A percentile compares a stretch with the other conserved stretches of the same genome.
Evolutionary conservation across 2,329 filamentous ascomycete genomes (phyloP).

Genomic region (Calonectria montana): DNA sequence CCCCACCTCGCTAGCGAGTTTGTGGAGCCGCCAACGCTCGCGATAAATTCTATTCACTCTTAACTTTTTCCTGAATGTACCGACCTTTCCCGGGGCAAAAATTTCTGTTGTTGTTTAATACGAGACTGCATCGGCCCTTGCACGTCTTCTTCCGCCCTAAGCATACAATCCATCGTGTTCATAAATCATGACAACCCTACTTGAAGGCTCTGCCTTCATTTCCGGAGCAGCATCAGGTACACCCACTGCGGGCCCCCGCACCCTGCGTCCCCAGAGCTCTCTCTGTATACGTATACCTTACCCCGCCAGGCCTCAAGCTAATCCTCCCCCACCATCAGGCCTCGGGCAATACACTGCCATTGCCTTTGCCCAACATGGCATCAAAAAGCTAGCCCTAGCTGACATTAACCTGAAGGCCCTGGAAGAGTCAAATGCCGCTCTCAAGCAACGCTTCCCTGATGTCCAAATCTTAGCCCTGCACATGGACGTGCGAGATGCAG

Average conservation of each 20-base stretch:
- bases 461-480: conserved; percentile 54
- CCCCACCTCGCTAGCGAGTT: conserved; percentile 26
- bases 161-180: neutral
- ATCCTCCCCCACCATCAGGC: conserved; percentile 45
- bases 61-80: conserved; percentile 6
- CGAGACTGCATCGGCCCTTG: neutral
- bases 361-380: conserved; percentile 60
- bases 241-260: conserved; percentile 18
- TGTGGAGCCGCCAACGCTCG: conserved; percentile 28
- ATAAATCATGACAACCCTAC: conserved; percentile 47
- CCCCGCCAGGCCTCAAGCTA: conserved; percentile 7
- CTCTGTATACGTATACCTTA: neutral
- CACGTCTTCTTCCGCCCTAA: neutral
- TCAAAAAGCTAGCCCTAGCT: conserved; percentile 58
- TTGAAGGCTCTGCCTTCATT: conserved; percentile 60
- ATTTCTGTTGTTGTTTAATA: neutral
- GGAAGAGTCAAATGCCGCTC: conserved; percentile 42
- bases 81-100: neutral
- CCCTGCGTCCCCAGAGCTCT: neutral
- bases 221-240: conserved; percentile 60
- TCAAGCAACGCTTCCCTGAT: conserved; percentile 52
- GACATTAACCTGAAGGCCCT: conserved; percentile 55
- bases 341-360: conserved; percentile 61
- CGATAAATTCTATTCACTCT: neutral
- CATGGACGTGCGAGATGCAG: conserved; percentile 59